Conservation (phyloP, 2,329 filamentous ascomycete species). For the Microthyrium microscopicum region DNA sequence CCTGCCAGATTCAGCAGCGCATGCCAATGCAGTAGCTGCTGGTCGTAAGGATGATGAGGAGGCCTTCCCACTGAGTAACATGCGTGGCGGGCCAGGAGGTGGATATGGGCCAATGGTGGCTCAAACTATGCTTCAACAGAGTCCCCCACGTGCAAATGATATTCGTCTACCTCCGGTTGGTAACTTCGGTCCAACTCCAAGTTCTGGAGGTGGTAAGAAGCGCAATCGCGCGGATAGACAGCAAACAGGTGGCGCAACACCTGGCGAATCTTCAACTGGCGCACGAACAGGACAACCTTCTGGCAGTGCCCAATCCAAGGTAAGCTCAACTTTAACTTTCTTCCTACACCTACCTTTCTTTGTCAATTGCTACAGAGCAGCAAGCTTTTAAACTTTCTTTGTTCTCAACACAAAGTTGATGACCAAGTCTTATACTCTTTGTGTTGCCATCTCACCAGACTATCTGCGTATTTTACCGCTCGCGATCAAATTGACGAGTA, state of each 20-base stretch:
- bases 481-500: no score
- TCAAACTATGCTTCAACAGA: slow-evolving; percentile 24
- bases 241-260: slow-evolving; percentile 18
- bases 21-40: slow-evolving; percentile 44
- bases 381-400: no score
- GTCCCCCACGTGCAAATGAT: slow-evolving; percentile 30
- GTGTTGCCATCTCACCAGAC: no score
- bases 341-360: no score
- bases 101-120: slow-evolving; percentile 21
- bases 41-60: slow-evolving; percentile 45
- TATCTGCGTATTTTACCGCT: no score
- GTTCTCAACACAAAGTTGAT: no score
- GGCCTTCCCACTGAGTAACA: slow-evolving; percentile 40
- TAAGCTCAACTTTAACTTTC: no score
- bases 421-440: no score
- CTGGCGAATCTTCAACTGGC: slow-evolving; percentile 14
- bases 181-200: slow-evolving; percentile 75
- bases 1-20: slow-evolving; percentile 71
- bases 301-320: no score
- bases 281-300: no score
- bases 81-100: slow-evolving; percentile 34
- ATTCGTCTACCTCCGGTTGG: slow-evolving; percentile 69
- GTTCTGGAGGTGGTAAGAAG: slow-evolving; percentile 77
- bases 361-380: no score
- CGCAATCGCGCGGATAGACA: slow-evolving; percentile 55